Evolutionary conservation across 2,329 filamentous ascomycete species (phyloP).

Genomic region (Penicillium italicum): DNA sequence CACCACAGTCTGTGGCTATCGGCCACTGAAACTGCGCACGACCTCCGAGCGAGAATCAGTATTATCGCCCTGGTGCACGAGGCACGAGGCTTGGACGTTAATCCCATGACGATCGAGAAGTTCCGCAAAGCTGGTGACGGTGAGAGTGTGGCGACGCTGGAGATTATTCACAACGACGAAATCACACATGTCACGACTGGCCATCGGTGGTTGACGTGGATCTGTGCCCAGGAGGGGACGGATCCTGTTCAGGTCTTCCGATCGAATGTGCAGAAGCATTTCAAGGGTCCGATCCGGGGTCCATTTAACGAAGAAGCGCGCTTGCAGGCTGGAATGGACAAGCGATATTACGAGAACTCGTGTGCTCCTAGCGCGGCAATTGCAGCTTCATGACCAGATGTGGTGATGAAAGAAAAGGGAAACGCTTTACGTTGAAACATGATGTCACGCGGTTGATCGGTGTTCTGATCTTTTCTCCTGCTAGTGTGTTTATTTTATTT

Average conservation of each 20-base stretch:
- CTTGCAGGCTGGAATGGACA: constrained; percentile 45
- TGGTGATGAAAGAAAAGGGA: neutral
- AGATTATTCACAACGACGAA: constrained; percentile 49
- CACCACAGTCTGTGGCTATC: constrained; percentile 49
- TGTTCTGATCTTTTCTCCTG: neutral
- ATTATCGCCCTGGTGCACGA: constrained; percentile 50
- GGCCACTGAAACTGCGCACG: constrained; percentile 42
- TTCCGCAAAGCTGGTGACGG: constrained; percentile 42
- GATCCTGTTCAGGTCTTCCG: constrained; percentile 48
- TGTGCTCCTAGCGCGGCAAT: neutral
- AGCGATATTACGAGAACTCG: constrained; percentile 40
- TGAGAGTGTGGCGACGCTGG: constrained; percentile 44
- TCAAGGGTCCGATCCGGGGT: constrained; percentile 42
- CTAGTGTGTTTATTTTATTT: constrained; percentile 1
- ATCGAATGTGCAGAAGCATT: constrained; percentile 43
- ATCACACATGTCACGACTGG: constrained; percentile 50
- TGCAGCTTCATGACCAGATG: neutral
- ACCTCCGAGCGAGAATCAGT: constrained; percentile 46
- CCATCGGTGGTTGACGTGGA: constrained; percentile 49
- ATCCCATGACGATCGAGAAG: constrained; percentile 48
- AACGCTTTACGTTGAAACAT: constrained; percentile 5
- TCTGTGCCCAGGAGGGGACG: constrained; percentile 45
- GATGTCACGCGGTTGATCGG: constrained; percentile 4
- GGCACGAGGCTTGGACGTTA: constrained; percentile 47
- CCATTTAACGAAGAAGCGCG: constrained; percentile 48